Percentiles rank a stretch among this genome's conserved stretches.
Conservation (phyloP, 2,329 filamentous ascomycete species). For the Neofusicoccum umdonicola region DNA sequence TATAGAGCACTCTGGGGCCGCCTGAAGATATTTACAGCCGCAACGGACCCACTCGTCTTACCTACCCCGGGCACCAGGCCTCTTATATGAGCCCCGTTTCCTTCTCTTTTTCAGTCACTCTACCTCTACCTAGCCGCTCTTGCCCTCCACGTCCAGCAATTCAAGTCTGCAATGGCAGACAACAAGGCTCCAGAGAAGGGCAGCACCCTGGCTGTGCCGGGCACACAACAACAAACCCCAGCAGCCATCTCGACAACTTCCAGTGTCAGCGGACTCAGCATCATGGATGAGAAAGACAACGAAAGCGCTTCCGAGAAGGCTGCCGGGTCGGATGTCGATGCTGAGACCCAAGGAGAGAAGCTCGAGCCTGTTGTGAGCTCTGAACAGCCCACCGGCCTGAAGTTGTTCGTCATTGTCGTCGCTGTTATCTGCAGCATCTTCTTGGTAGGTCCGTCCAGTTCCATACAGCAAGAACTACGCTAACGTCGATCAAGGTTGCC, state of each 20-base stretch:
- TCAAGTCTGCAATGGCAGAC: not conserved
- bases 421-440: conserved; percentile 31
- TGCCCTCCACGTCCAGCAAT: too few species aligned
- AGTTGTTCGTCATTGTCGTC: conserved; percentile 27
- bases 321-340: conserved; percentile 1
- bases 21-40: not conserved
- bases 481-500: not conserved
- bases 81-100: not conserved
- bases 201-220: conserved; percentile 2
- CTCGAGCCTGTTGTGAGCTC: conserved; percentile 16
- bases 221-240: not conserved
- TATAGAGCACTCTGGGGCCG: not conserved
- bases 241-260: not conserved
- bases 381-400: conserved; percentile 24
- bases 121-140: not conserved
- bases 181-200: not conserved
- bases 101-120: not conserved
- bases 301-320: conserved; percentile 1
- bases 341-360: not conserved
- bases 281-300: conserved; percentile 8
- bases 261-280: conserved; percentile 2
- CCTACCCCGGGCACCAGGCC: not conserved
- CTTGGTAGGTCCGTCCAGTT: conserved; percentile 19
- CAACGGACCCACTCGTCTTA: not conserved
- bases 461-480: too few species aligned